Evolutionary conservation across 441 rosid genomes (phyloP), one percentile per base, ranked within the genome.

Genomic region (Gossypium schwendimanii): DNA sequence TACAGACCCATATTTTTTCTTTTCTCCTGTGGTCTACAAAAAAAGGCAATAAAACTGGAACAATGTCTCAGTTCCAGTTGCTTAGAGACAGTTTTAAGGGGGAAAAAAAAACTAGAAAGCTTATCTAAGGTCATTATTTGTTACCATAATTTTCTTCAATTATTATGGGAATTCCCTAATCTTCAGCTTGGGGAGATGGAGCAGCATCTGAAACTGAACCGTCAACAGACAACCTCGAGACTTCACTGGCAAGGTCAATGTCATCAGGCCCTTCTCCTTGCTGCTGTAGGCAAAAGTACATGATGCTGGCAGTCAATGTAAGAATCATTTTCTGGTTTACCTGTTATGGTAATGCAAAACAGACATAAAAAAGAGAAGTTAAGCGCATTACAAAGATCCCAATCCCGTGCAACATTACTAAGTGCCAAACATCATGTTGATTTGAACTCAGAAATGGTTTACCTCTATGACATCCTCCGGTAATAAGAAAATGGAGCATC

Each of bases 391-490:
- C 12, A 53, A 55, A 55, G 28, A 55, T 55, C 26, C 60, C 60
- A 55, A 55, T 55, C 11, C 60, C 60, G n/a, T 55, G 26, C 26
- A 5, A 18, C 59, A 54, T 54, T 54, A 20, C 59, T 9, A 9
- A 24, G 12, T 57, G 62, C 62, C 14, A 0, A 67, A 47, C 10
- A 50, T 26, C 21, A 39, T 6, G 14, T 66, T 47, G 71, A 52
- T 15, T 39, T 63, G 10, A 69, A 26, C 44, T 39, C 44, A 49
- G 36, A 3, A 50, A 10, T 45, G 5, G 61, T 68, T 39, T 75
- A 93, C 99, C 98, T 93, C 99, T 47, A 95, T 79, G 69, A 95
- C 90, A 80, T 95, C 99, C 85, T 95, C 99, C 26, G 97, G 99
- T 73, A 95, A 82, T 86, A 95, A 84, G 90, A 95, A 95, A 73